These are phyloP conservation scores for Microbotryum scabiosae DNA, from an alignment of 1,284 basidiomycete genomes.

Conservation along the genomic window DNA sequence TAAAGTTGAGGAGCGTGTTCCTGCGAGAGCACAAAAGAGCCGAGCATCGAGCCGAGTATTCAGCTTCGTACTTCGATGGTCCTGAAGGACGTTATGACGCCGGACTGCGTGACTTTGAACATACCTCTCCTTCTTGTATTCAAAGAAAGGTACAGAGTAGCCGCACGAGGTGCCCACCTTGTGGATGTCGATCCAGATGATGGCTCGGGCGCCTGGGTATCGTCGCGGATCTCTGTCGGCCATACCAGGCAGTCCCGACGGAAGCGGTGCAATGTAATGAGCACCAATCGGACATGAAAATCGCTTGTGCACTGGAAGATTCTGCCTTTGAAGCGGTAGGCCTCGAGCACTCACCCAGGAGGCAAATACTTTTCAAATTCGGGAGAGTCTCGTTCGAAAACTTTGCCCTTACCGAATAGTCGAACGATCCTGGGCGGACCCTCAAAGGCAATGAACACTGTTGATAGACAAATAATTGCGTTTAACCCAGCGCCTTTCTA, in stretches of 20 bases:
- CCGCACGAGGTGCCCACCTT: constrained; percentile 30
- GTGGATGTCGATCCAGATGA: constrained; percentile 31
- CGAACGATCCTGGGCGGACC: constrained; percentile 29
- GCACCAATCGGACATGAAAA: too few relatives aligned
- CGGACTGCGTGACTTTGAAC: neutral
- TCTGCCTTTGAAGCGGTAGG: too few relatives aligned
- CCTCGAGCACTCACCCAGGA: neutral
- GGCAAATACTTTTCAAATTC: constrained; percentile 16
- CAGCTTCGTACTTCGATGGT: too few relatives aligned
- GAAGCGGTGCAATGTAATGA: neutral
- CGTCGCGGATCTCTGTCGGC: constrained; percentile 11
- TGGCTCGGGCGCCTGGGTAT: constrained; percentile 21
- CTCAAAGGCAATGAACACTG: constrained; percentile 25
- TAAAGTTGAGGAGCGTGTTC: constrained; percentile 6
- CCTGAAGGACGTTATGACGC: neutral
- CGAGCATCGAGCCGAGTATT: neutral
- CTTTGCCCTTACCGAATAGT: constrained; percentile 26
- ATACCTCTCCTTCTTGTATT: constrained; percentile 24
- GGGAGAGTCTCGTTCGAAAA: constrained; percentile 21
- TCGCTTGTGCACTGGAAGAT: neutral
- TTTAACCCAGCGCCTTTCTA: neutral
- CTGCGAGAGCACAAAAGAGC: neutral
- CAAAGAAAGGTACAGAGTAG: constrained; percentile 24
- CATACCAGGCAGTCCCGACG: neutral
- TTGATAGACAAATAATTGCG: neutral